Conservation (phyloP, 2,329 filamentous ascomycete species). For the Botrytis paeoniae region DNA sequence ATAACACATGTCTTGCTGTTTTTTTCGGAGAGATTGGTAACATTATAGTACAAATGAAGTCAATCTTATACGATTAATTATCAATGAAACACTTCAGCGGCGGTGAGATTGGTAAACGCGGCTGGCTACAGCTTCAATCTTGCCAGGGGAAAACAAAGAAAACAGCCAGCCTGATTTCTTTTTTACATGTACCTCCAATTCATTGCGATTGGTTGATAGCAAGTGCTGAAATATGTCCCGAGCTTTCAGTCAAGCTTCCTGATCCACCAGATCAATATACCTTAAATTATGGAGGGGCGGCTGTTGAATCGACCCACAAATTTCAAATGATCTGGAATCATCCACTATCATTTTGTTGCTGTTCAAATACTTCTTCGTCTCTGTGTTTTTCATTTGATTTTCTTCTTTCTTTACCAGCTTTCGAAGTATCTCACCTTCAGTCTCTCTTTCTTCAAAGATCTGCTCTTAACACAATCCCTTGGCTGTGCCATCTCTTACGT, state of each 20-base stretch:
- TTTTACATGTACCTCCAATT: background rate
- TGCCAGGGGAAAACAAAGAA: background rate
- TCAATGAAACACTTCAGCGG: slow-evolving; percentile 9
- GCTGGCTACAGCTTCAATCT: slow-evolving; percentile 6
- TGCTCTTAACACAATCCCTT: slow-evolving; percentile 5
- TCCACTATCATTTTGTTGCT: slow-evolving; percentile 2
- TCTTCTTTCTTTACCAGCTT: slow-evolving; percentile 8
- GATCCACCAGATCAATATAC: slow-evolving; percentile 10
- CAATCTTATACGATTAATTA: background rate
- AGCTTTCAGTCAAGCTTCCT: slow-evolving; percentile 15
- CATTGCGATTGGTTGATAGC: background rate
- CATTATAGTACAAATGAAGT: background rate
- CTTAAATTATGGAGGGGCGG: slow-evolving; percentile 18
- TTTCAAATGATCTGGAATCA: slow-evolving; percentile 12
- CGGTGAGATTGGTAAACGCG: background rate
- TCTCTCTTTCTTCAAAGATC: slow-evolving; percentile 17
- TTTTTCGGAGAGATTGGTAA: slow-evolving; percentile 7
- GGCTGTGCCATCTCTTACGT: slow-evolving; percentile 18
- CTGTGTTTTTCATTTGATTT: background rate
- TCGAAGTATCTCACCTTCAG: slow-evolving; percentile 17
- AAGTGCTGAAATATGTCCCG: background rate
- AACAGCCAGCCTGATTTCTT: background rate
- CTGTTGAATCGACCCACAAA: slow-evolving; percentile 2
- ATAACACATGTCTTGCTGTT: slow-evolving; percentile 2
- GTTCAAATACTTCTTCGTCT: slow-evolving; percentile 13